Percentiles rank a stretch among this genome's conserved stretches.
Evolutionary conservation across 2,329 filamentous ascomycete genomes (phyloP).

Genomic region (Chaetomiaceae sp.): DNA sequence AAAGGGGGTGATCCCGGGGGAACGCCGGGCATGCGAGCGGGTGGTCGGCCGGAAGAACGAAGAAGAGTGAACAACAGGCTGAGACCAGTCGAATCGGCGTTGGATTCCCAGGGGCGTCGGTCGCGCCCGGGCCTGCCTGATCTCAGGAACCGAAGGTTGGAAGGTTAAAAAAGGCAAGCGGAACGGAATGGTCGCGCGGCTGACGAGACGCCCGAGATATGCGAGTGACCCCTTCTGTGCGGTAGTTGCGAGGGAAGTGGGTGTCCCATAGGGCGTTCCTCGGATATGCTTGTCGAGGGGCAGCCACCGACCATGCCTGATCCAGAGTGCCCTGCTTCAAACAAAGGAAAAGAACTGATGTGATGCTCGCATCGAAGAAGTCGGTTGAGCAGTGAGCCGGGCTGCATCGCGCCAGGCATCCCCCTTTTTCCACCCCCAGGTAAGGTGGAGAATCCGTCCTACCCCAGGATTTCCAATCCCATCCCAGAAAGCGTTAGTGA

Average conservation of each 20-base stretch:
- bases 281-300: no score
- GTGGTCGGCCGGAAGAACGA: slow-evolving; percentile 17
- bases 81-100: slow-evolving; percentile 6
- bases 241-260: no score
- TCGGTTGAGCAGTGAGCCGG: slow-evolving; percentile 17
- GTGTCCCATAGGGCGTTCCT: no score
- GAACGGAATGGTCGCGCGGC: neutral
- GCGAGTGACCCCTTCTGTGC: neutral
- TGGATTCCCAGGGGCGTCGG: slow-evolving; percentile 1
- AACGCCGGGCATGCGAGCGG: neutral
- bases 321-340: slow-evolving; percentile 12
- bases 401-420: neutral
- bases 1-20: slow-evolving; percentile 4
- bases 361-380: slow-evolving; percentile 29
- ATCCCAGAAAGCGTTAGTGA: neutral
- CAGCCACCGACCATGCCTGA: slow-evolving; percentile 6
- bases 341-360: slow-evolving; percentile 26
- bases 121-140: slow-evolving; percentile 12
- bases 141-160: slow-evolving; percentile 8
- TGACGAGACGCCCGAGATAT: neutral
- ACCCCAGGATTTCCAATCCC: neutral
- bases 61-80: slow-evolving; percentile 6
- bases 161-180: slow-evolving; percentile 1
- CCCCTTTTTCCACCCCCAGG: no score
- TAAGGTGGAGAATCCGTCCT: no score